Conservation (phyloP, 129 eudicot species). For the Helianthus annuus region HanXRQr2.0-SUNRISE NC_035446.2:119143379-119143878, state of each 20-base stretch:
- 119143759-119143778: too few species aligned
- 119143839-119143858: too few species aligned
- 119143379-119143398: constrained; percentile 35
- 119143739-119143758: too few species aligned
- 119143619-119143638: constrained; percentile 50
- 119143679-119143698: too few species aligned
- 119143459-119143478: constrained; percentile 36
- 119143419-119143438: constrained; percentile 41
- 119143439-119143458: constrained; percentile 46
- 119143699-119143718: too few species aligned
- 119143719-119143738: too few species aligned
- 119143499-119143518: constrained; percentile 53
- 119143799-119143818: too few species aligned
- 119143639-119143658: constrained; percentile 69
- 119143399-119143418: constrained; percentile 49
- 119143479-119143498: constrained; percentile 48
- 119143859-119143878: too few species aligned
- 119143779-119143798: too few species aligned
- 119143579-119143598: constrained; percentile 42
- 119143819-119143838: too few species aligned
- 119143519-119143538: constrained; percentile 55
- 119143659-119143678: constrained; percentile 46
- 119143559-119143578: constrained; percentile 68
- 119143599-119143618: constrained; percentile 32
- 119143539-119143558: constrained; percentile 58